Evolutionary conservation across 805 yeast species (phyloP), one percentile per base, ranked within the genome.

Genomic region (Wickerhamomyces queroliae): DNA sequence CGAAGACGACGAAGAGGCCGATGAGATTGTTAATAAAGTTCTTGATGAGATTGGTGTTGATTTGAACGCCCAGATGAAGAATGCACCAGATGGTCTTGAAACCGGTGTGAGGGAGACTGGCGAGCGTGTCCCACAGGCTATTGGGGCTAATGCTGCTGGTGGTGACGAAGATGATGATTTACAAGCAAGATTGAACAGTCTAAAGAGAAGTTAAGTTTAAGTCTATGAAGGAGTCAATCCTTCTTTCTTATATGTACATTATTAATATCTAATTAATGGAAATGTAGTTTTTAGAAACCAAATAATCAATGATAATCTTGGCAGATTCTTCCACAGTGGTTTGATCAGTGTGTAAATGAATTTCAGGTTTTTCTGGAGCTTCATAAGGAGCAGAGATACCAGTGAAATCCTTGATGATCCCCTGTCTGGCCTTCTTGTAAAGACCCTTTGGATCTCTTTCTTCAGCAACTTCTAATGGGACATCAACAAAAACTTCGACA

Each of bases 351-450:
- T 76, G 76, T 58, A 90, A 66, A 58, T 83, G 90, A 43, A 90
- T 70, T 66, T 90, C 98, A 21, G 98, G 87, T 26, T 64, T 55
- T 50, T 74, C 83, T 37, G 98, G 98, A 3, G 85, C 93, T 69
- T 90, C 98, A 62, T 90, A 90, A 28, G 98, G 98, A 10, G 96
- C 97, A 48, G 89, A 80, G 42, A 90, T 83, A 41, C 98, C 98
- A 13, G 98, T 90, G 68, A 90, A 90, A 58, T 90, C 95, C 65
- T 86, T 86, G 62, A 90, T 90, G 45, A 83, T 68, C 26, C 98
- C 98, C 56, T 89, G 93, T 63, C 97, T 80, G 15, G 98, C 98
- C 74, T 91, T 91, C 66, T 89, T 89, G 71, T 91, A 91, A 50
- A 91, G 70, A 11, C 98, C 98, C 70, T 91, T 91, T 47, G 98